Evolutionary conservation across 2,329 filamentous ascomycete genomes (phyloP), one percentile per base, ranked within the genome.

Genomic region (Rhynchosporium graminicola): DNA sequence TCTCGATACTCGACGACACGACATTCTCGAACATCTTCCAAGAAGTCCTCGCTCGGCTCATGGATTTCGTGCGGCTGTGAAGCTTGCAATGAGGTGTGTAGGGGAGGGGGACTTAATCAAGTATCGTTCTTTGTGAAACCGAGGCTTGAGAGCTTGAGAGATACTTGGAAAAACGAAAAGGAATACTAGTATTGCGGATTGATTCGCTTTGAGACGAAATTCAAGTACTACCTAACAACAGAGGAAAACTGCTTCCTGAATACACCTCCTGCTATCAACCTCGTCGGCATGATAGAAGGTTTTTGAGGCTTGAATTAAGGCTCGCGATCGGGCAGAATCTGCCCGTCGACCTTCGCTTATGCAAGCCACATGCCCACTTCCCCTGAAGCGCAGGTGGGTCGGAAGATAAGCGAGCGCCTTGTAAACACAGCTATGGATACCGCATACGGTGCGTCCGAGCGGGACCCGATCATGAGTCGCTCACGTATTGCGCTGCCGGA

Each of bases 311-410:
- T 29, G 26, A 8, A 54, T 40, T 7, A 9, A 28, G 8, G 3
- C 13, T 3, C 20, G 28, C n/a, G 28, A 13, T 54, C 51, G 51
- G 51, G 33, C 1, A 28, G 51, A 38, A 38, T 26, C 38, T 29
- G 28, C 26, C 36, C 51, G 51, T n/a, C 26, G 36, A 20, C 51
- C n/a, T 54, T 54, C 51, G 51, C 51, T 54, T 42, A 42, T 1
- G n/a, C 9, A 42, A 20, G 51, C 20, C 50, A 52, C 50, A 48
- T 6, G 7, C 50, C 51, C 51, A 20, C 51, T 54, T 54, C 10
- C 38, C n/a, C 28, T 29, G 43, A 46, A 10, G 28, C 9, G 10
- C 4, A 12, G 12, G 46, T 52, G 31, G 33, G 3, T 6, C 12
- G 3, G 15, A 3, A 3, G 20, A 15, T 9, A 13, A 54, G 36